Percentiles rank a stretch among this genome's conserved stretches.
phyloP scores from a whole-genome alignment of 192 early-diverging fungal genomes.

The Chytriomyces confervae region DNA sequence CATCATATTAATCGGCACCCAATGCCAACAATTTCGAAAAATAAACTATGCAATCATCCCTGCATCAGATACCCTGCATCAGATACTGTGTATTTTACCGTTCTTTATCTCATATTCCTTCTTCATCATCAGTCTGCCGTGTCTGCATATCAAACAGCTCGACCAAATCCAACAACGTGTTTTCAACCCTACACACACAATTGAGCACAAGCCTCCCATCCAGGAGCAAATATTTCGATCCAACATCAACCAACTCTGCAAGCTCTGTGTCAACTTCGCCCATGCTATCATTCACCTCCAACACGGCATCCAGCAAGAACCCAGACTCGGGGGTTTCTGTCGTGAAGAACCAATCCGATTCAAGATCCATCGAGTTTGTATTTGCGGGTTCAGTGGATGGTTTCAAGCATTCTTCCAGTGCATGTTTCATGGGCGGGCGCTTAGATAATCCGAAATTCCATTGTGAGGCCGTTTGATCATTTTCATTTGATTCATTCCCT shows the following conservation, averaged over 20 bases:
- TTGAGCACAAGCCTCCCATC: conserved; percentile 11
- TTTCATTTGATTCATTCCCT: too few species aligned
- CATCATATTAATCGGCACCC: too few species aligned
- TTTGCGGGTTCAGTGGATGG: background rate
- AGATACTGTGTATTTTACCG: too few species aligned
- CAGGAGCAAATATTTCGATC: background rate
- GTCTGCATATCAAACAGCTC: conserved; percentile 12
- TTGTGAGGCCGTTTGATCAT: too few species aligned
- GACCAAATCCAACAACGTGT: background rate
- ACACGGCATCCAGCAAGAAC: background rate
- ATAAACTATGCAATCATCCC: too few species aligned
- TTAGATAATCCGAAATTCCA: background rate
- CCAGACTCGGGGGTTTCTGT: background rate
- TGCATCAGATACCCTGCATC: too few species aligned
- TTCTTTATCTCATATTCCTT: too few species aligned
- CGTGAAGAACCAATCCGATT: background rate
- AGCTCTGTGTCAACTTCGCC: conserved; percentile 10
- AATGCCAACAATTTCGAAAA: too few species aligned
- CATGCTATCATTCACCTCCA: conserved; percentile 10
- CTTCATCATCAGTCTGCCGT: too few species aligned
- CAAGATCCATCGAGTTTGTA: background rate
- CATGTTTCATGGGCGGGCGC: background rate
- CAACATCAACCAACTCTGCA: conserved; percentile 19
- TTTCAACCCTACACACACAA: conserved; percentile 2
- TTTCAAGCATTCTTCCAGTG: background rate